Conservation (phyloP, 139 green algal species). For the Haematococcus lacustris region DNA sequence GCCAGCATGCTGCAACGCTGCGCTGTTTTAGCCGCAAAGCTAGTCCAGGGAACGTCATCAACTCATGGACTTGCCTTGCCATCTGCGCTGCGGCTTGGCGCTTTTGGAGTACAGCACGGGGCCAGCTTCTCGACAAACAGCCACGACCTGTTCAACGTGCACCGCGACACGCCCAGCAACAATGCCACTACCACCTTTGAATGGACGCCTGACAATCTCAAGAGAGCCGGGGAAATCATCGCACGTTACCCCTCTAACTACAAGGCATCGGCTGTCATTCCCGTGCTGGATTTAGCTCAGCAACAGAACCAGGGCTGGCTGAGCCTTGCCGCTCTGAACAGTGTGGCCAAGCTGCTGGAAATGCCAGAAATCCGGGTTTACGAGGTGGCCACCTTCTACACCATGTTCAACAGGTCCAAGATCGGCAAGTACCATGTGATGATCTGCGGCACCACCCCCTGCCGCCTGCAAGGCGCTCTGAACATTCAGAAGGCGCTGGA, state of each 20-base stretch:
- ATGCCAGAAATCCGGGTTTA: conserved; percentile 92
- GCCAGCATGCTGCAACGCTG: too few species aligned
- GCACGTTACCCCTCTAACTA: conserved; percentile 91
- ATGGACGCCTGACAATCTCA: conserved; percentile 59
- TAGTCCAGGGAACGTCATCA: too few species aligned
- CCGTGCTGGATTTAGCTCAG: conserved; percentile 94
- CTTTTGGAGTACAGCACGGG: too few species aligned
- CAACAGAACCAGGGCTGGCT: conserved; percentile 93
- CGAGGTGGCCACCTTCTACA: conserved; percentile 98
- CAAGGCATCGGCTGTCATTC: conserved; percentile 88
- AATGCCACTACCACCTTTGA: conserved; percentile 76
- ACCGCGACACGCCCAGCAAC: conserved; percentile 70
- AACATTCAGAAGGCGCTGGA: conserved; percentile 69
- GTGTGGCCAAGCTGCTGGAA: conserved; percentile 74
- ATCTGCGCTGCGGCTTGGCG: too few species aligned
- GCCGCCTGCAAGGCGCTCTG: conserved; percentile 69
- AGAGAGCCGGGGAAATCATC: conserved; percentile 68
- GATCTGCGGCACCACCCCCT: conserved; percentile 95
- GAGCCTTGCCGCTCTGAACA: conserved; percentile 86
- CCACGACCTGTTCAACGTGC: conserved; percentile 84
- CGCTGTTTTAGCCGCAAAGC: too few species aligned
- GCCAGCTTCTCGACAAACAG: conserved; percentile 85
- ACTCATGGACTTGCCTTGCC: too few species aligned
- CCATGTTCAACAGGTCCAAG: conserved; percentile 97
- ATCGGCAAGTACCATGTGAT: conserved; percentile 97